These are phyloP conservation scores for Wickerhamiella parazyma DNA, from an alignment of 805 yeast species.

Conservation along the genomic window DNA sequence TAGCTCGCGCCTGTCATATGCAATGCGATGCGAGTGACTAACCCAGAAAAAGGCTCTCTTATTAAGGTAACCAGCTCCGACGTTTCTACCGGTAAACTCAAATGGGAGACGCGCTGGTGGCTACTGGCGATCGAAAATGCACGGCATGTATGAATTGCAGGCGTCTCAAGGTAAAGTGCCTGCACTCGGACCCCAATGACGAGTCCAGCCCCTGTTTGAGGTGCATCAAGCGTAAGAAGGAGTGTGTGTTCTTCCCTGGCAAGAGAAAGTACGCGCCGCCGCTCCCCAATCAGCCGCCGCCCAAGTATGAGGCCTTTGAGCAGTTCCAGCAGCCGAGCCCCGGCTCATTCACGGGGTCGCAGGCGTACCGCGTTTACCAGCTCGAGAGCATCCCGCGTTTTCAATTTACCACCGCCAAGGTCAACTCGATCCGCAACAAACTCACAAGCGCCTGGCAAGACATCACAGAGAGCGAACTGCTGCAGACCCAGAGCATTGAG, in stretches of 20 bases:
- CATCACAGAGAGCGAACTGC: constrained; percentile 34
- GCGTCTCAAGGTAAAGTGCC: constrained; percentile 68
- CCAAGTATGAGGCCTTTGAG: not conserved
- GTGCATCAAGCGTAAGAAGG: constrained; percentile 48
- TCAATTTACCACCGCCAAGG: constrained; percentile 4
- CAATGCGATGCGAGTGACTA: too few species aligned
- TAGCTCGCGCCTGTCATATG: too few species aligned
- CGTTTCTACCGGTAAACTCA: not conserved
- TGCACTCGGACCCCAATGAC: constrained; percentile 48
- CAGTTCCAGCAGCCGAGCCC: not conserved
- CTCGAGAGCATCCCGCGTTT: constrained; percentile 8
- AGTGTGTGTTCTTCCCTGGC: constrained; percentile 34
- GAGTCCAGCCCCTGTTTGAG: constrained; percentile 58
- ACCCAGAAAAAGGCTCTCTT: too few species aligned
- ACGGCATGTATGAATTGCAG: constrained; percentile 45
- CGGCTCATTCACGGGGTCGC: constrained; percentile 2
- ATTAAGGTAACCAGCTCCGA: not conserved
- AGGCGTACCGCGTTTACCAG: constrained; percentile 8
- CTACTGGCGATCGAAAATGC: constrained; percentile 4
- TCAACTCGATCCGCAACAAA: constrained; percentile 16
- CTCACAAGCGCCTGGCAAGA: constrained; percentile 18
- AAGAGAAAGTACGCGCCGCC: not conserved
- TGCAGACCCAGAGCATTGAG: constrained; percentile 34
- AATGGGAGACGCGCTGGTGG: not conserved
- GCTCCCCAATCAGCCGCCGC: not conserved